Base-by-base conservation (phyloP, 2,329 filamentous ascomycete genomes). In the Diplodia scrobiculata region DNA sequence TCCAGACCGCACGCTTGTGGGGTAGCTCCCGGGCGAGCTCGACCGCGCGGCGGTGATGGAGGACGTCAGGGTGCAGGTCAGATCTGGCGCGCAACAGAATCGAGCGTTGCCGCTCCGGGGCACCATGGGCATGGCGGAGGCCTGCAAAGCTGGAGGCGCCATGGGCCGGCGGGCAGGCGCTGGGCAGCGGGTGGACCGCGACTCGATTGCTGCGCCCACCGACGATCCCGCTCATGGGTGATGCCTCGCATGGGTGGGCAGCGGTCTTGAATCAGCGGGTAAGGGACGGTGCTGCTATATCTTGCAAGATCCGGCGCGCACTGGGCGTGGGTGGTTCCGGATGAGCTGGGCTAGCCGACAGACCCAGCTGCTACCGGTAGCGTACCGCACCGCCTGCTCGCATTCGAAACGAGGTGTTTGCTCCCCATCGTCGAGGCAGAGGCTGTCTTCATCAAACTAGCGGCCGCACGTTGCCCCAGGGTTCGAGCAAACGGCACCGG, bases 151-250 rank as follows among this genome's bases (percentile, higher is more conserved):
- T 36, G 34, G 34, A 36, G 34, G 34, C 9, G 34, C 27, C 51
- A 45, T 27, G 25, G 21, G 10, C 19, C 48, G 14, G 59, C 47
- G 41, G 54, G 55, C 55, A 48, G 55, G 38, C 25, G 25, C 45
- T 34, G 25, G 45, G 19, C 54, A 36, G 32, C 54, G 25, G 54
- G 54, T 59, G 54, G 54, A 59, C 19, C 54, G 36, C 58, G 58
- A 62, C 58, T 62, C 58, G 58, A 62, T 62, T 50, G 58, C 58
- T 62, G 58, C 58, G 58, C 58, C 58, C 45, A 62, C 58, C 58
- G 58, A 62, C 58, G 58, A 62, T 62, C 58, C 41, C 58, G 58
- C 58, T 62, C 58, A 62, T 62, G 58, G 58, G 58, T 62, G 58
- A 62, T 62, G 58, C 41, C 41, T 50, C 45, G 45, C 58, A 62